Conservation (phyloP, 73 alveolate species). For the Paramecium tetraurelia region DNA sequence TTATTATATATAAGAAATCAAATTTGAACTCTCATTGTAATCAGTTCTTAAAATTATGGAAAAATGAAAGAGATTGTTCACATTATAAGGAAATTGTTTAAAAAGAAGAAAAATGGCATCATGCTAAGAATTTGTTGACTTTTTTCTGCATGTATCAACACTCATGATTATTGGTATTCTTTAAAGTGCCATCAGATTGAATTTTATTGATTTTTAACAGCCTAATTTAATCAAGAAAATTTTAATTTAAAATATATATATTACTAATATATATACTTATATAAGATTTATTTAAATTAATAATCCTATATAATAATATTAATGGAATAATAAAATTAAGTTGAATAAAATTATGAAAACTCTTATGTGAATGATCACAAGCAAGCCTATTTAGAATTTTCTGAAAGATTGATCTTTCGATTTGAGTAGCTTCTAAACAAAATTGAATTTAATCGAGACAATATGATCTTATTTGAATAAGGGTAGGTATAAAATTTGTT, state of each 20-base stretch:
- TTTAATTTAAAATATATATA: too few species aligned
- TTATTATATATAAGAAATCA: neutral
- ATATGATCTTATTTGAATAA: too few species aligned
- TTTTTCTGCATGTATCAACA: neutral
- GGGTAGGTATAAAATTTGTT: too few species aligned
- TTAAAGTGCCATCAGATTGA: neutral
- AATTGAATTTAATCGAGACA: too few species aligned
- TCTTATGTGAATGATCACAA: too few species aligned
- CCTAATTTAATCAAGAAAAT: neutral
- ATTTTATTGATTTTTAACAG: neutral
- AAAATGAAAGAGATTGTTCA: neutral
- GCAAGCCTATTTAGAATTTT: too few species aligned
- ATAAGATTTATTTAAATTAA: neutral
- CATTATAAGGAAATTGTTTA: neutral
- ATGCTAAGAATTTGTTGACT: neutral
- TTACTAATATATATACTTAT: neutral
- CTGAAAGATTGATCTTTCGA: too few species aligned
- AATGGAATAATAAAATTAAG: too few species aligned
- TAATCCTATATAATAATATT: neutral
- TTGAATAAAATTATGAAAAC: too few species aligned
- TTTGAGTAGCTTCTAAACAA: too few species aligned
- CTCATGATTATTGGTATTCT: too few species aligned
- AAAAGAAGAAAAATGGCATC: neutral
- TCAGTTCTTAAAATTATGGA: too few species aligned
- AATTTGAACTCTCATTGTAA: neutral